Evolutionary conservation across 1,139 yeast genomes (phyloP), one percentile per base, ranked within the genome.

Genomic region (Saccharomyces hybrid): DNA sequence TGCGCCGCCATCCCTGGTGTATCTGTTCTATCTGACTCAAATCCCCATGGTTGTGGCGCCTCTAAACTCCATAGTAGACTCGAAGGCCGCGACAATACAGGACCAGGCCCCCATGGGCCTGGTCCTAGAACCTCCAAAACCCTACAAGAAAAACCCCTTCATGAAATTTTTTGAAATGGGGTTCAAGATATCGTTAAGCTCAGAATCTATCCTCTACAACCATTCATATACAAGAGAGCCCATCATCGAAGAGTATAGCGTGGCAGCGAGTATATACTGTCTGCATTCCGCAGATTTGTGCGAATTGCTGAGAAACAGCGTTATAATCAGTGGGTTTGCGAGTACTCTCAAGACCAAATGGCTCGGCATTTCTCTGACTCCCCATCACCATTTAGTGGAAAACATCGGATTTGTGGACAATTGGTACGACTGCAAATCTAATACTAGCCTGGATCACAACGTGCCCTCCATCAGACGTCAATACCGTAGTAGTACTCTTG

Each of bases 211-310:
- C 80, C 11, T 57, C 41, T 55, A 55, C 46, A 54, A 54, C 46
- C 26, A 49, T 57, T 80, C 85, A 0, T 82, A 80, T 65, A 82
- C 86, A 28, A 79, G 82, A 59, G 86, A 82, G 57, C 86, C 86
- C 9, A 75, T 82, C 60, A 81, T 82, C 54, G 86, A 82, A 65
- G 86, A 82, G 63, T 82, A 81, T 62, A 80, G 84, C 1, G 86
- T 82, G 38, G 86, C 86, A 6, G 85, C 85, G 0, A 86, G 81
- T 63, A 82, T 82, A 60, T 82, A 82, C 70, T 81, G 81, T 61
- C 70, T 82, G 38, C 79, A 83, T 1, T 75, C 80, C 49, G 86
- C 81, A 27, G 86, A 82, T 65, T 79, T 82, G 83, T 81, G 85
- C 62, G 86, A 82, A 63, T 59, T 72, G 54, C 73, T 75, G 0